A percentile compares a stretch with the other conserved stretches of the same genome.
These are phyloP conservation scores for Phaeosphaeriaceae sp. DNA, from an alignment of 2,329 filamentous ascomycete genomes.

Conservation along the genomic window DNA sequence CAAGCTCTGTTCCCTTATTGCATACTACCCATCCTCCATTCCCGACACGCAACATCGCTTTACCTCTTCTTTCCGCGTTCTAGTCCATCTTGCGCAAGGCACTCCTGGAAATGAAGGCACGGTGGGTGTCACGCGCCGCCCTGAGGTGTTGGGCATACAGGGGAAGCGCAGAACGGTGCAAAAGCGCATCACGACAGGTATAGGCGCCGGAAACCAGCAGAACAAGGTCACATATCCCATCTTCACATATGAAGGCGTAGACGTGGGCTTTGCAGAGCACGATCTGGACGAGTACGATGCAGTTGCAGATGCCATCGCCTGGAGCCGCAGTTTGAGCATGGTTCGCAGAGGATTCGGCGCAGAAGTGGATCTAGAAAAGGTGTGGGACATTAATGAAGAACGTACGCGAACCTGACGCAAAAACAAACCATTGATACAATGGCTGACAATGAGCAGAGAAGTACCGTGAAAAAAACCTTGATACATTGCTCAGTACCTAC, in stretches of 20 bases:
- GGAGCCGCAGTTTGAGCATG: constrained; percentile 67
- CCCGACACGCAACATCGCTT: constrained; percentile 58
- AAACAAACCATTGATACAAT: neutral
- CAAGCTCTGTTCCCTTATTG: constrained; percentile 64
- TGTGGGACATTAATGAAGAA: constrained; percentile 52
- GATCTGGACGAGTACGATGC: constrained; percentile 72
- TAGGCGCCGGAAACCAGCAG: constrained; percentile 56
- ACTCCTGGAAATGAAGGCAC: constrained; percentile 44
- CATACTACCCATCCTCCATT: constrained; percentile 67
- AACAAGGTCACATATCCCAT: constrained; percentile 53
- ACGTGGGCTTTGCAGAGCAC: constrained; percentile 73
- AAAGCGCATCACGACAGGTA: constrained; percentile 58
- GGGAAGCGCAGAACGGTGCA: constrained; percentile 57
- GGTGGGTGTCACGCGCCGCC: constrained; percentile 57
- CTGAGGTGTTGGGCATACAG: constrained; percentile 61
- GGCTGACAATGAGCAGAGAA: constrained; percentile 36
- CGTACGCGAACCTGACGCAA: constrained; percentile 21
- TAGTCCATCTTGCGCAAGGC: constrained; percentile 63
- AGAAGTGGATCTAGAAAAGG: constrained; percentile 54
- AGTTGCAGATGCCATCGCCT: constrained; percentile 69
- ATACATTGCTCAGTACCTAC: constrained; percentile 49
- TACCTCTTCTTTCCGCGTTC: constrained; percentile 53
- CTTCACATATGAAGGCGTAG: constrained; percentile 62
- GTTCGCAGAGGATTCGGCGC: constrained; percentile 66
- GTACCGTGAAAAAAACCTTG: constrained; percentile 43